Percentiles rank a stretch among this genome's conserved stretches.
These are phyloP conservation scores for Sporothrix pallida DNA, from an alignment of 2,329 filamentous ascomycete species.

Conservation along the genomic window DNA sequence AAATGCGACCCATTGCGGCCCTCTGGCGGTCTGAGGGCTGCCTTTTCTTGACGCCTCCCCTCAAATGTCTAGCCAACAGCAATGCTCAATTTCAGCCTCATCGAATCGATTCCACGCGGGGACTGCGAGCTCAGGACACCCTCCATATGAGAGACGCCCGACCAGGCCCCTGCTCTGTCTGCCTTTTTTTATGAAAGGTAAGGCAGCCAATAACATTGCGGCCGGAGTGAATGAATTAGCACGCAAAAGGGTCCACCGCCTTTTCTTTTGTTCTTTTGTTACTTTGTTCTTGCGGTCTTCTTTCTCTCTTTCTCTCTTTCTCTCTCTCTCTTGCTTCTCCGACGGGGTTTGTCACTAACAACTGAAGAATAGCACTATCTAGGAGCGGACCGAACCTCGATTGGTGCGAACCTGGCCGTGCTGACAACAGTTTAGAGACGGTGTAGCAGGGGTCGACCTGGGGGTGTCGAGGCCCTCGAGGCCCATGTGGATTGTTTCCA, in stretches of 20 bases:
- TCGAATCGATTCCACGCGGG: background rate
- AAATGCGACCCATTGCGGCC: conserved; percentile 18
- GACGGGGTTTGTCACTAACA: too few relatives aligned
- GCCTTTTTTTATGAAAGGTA: background rate
- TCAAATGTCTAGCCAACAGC: background rate
- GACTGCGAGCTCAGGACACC: background rate
- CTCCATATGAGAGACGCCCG: conserved; percentile 2
- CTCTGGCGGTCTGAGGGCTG: conserved; percentile 12
- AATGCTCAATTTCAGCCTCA: conserved; percentile 10
- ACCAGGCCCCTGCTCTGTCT: background rate
- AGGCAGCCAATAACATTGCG: conserved; percentile 11
- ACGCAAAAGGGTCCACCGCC: conserved; percentile 3
- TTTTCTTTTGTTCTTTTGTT: background rate
- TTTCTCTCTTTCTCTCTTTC: background rate
- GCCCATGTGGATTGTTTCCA: background rate
- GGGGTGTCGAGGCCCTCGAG: background rate
- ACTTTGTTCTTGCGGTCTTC: background rate
- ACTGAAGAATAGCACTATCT: too few relatives aligned
- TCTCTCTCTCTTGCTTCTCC: background rate
- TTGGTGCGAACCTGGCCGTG: background rate
- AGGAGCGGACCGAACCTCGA: background rate
- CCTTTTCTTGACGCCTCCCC: conserved; percentile 20
- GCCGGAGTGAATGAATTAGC: background rate
- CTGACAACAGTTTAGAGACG: background rate
- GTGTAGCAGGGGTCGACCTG: background rate